A percentile compares a stretch with the other conserved stretches of the same genome.
Evolutionary conservation across 306 rosid species (phyloP).

Genomic region (Dryas alaskensis): DNA sequence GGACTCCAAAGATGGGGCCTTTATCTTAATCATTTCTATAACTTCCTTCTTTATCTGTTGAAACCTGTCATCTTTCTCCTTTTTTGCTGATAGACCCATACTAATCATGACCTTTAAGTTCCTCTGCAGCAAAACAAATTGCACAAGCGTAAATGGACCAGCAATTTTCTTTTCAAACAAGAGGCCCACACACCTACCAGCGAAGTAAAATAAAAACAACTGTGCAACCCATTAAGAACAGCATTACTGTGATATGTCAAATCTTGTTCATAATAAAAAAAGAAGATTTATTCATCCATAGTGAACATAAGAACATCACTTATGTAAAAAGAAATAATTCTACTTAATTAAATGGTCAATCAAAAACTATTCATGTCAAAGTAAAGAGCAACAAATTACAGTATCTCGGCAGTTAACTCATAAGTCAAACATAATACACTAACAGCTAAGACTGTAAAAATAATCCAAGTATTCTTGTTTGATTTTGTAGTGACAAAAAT

Average conservation of each 20-base stretch:
- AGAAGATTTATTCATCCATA: not conserved
- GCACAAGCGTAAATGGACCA: conserved; percentile 29
- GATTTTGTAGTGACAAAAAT: not conserved
- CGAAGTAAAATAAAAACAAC: not conserved
- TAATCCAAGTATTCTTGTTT: not conserved
- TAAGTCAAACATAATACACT: not conserved
- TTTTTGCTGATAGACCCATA: conserved; percentile 82
- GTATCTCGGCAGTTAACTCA: not conserved
- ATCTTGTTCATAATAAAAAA: not conserved
- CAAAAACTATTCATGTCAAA: conserved; percentile 18
- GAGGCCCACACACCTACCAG: not conserved
- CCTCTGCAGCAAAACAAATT: conserved; percentile 60
- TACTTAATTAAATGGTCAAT: not conserved
- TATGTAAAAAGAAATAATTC: not conserved
- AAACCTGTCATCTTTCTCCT: conserved; percentile 86
- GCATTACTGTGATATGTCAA: not conserved
- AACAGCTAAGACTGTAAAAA: not conserved
- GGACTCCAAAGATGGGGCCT: conserved; percentile 51
- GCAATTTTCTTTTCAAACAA: conserved; percentile 26
- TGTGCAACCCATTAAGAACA: not conserved
- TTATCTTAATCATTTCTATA: conserved; percentile 72
- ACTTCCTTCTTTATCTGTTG: conserved; percentile 87
- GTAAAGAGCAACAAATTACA: not conserved
- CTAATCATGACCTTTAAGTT: conserved; percentile 88
- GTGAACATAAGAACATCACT: not conserved